Evolutionary conservation across 2,329 filamentous ascomycete species (phyloP).

Genomic region (Karstenula rhodostoma): DNA sequence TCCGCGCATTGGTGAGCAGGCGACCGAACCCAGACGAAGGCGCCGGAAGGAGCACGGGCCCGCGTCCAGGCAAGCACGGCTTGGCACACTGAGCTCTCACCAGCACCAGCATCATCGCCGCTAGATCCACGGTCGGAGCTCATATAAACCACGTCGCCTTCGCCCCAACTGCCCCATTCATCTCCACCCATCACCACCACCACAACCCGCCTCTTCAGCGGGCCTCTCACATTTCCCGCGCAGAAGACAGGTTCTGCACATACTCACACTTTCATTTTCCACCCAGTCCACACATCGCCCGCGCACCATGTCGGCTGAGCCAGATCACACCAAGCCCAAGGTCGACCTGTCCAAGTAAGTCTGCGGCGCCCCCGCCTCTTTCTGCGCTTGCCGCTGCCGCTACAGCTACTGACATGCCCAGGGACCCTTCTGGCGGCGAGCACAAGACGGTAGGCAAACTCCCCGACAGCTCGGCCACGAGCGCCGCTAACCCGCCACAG

Average conservation of each 20-base stretch:
- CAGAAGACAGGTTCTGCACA: slow-evolving; percentile 18
- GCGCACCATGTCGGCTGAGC: slow-evolving; percentile 59
- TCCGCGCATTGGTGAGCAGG: slow-evolving; percentile 30
- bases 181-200: slow-evolving; percentile 33
- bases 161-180: slow-evolving; percentile 32
- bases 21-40: slow-evolving; percentile 18
- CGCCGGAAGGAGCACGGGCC: slow-evolving; percentile 27
- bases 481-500: slow-evolving; percentile 57
- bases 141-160: slow-evolving; percentile 46
- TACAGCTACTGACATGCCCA: slow-evolving; percentile 58
- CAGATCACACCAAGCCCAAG: slow-evolving; percentile 58
- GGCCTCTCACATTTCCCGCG: slow-evolving; percentile 27
- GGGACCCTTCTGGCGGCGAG: slow-evolving; percentile 89
- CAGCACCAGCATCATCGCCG: slow-evolving; percentile 40
- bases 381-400: slow-evolving; percentile 14
- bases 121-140: slow-evolving; percentile 30
- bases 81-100: slow-evolving; percentile 37
- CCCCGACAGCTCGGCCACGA: slow-evolving; percentile 19
- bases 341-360: slow-evolving; percentile 58
- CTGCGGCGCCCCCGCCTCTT: slow-evolving; percentile 16
- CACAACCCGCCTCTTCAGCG: slow-evolving; percentile 20
- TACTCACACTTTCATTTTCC: slow-evolving; percentile 26
- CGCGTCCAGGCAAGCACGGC: slow-evolving; percentile 22
- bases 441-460: slow-evolving; percentile 72
- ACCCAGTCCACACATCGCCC: slow-evolving; percentile 23